Evolutionary conservation across 1,284 basidiomycete genomes (phyloP).

Genomic region (Cystobasidiaceae sp.): DNA sequence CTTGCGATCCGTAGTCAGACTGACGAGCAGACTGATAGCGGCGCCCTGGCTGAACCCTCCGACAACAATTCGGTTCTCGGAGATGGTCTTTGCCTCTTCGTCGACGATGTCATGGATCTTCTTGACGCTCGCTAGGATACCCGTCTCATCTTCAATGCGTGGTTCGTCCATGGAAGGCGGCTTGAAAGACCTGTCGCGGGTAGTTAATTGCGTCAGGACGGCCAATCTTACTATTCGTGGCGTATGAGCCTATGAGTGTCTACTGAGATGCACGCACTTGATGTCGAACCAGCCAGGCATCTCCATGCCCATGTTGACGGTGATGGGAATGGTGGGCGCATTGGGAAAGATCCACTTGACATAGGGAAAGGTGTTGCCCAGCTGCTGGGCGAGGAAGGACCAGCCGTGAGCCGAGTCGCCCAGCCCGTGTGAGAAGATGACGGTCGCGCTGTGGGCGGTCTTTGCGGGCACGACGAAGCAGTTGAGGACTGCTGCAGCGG

Average conservation of each 20-base stretch:
- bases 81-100: constrained; percentile 63
- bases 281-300: constrained; percentile 20
- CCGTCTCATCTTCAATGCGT: constrained; percentile 61
- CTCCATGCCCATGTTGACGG: constrained; percentile 60
- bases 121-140: constrained; percentile 63
- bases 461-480: constrained; percentile 15
- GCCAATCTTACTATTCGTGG: no score
- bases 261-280: no score
- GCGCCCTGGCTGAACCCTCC: constrained; percentile 78
- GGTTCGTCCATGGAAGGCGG: constrained; percentile 55
- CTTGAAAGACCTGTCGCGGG: constrained; percentile 47
- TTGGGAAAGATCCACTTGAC: constrained; percentile 38
- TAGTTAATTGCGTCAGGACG: constrained; percentile 58
- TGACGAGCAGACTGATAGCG: constrained; percentile 17
- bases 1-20: constrained; percentile 18
- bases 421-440: constrained; percentile 73
- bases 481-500: constrained; percentile 14
- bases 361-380: constrained; percentile 33
- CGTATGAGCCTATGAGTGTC: no score
- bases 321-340: constrained; percentile 56
- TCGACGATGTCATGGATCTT: constrained; percentile 65
- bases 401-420: constrained; percentile 37
- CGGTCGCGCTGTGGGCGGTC: constrained; percentile 69
- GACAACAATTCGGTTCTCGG: constrained; percentile 56
- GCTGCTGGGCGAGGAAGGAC: constrained; percentile 34